phyloP scores from a whole-genome alignment of 1,139 yeast species.

The Pichiaceae sp. region DNA sequence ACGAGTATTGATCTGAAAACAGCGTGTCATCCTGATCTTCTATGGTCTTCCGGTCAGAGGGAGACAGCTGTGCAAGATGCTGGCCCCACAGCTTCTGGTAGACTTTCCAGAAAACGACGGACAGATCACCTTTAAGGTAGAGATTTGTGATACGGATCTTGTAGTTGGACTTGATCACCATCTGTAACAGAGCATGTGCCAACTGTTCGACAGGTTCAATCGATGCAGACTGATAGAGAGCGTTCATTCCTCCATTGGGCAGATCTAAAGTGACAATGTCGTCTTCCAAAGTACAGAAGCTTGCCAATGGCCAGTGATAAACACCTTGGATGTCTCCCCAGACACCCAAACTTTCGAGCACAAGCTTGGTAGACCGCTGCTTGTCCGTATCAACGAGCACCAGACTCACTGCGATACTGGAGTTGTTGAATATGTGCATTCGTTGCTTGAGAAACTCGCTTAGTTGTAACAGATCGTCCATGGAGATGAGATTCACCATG shows the following conservation, averaged over 20 bases:
- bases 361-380: constrained; percentile 23
- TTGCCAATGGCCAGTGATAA: constrained; percentile 18
- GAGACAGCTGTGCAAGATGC: constrained; percentile 21
- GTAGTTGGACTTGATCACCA: constrained; percentile 26
- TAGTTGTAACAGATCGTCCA: neutral
- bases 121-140: constrained; percentile 37
- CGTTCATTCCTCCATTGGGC: constrained; percentile 16
- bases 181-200: constrained; percentile 25
- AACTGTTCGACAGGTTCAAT: constrained; percentile 27
- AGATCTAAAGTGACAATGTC: constrained; percentile 22
- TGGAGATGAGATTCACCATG: constrained; percentile 1
- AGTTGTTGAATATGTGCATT: constrained; percentile 5
- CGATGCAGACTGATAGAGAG: constrained; percentile 16
- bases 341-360: constrained; percentile 27
- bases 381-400: constrained; percentile 2
- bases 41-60: constrained; percentile 21
- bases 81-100: constrained; percentile 21
- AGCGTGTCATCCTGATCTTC: constrained; percentile 25
- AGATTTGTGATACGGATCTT: constrained; percentile 30
- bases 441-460: constrained; percentile 5
- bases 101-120: constrained; percentile 32
- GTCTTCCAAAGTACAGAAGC: constrained; percentile 14
- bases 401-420: neutral
- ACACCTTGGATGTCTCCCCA: constrained; percentile 30
- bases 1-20: constrained; percentile 24